phyloP scores from a whole-genome alignment of 352 stramenopile genomes.

The Achlya hypogyna region DNA sequence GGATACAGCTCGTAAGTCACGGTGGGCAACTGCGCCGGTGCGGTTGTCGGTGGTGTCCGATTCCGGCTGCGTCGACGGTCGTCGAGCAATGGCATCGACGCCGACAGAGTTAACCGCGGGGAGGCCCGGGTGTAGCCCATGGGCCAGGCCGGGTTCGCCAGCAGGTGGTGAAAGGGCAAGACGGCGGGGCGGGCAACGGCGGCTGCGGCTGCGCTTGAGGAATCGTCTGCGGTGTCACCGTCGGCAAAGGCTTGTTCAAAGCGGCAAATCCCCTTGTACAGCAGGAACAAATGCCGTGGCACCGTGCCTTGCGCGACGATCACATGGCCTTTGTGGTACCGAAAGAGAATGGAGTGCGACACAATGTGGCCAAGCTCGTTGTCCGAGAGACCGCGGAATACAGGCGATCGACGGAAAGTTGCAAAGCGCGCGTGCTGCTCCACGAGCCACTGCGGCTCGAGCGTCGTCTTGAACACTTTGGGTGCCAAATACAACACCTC shows the following conservation, averaged over 20 bases:
- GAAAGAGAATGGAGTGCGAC: constrained; percentile 11
- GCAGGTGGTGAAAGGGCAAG: neutral
- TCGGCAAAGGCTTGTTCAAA: constrained; percentile 7
- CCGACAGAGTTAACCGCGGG: neutral
- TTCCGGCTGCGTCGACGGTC: neutral
- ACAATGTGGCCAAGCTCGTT: constrained; percentile 17
- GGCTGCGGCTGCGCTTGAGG: neutral
- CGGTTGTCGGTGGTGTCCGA: neutral
- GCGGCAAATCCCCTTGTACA: constrained; percentile 20
- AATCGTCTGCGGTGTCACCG: neutral
- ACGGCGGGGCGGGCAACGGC: neutral
- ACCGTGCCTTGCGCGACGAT: neutral
- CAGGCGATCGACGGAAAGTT: constrained; percentile 3
- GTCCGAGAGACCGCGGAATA: constrained; percentile 12
- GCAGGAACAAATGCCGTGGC: constrained; percentile 8
- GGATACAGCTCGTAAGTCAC: constrained; percentile 17
- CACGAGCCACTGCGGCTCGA: constrained; percentile 15
- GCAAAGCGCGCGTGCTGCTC: constrained; percentile 15
- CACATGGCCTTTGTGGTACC: constrained; percentile 17
- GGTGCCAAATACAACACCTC: constrained; percentile 17
- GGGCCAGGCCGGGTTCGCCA: neutral
- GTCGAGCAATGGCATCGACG: neutral
- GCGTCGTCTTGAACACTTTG: constrained; percentile 1
- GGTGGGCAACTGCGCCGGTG: neutral
- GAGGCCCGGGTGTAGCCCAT: neutral